These are phyloP conservation scores for Pichia sp. DNA, from an alignment of 1,139 yeast species.

Conservation along the genomic window DNA sequence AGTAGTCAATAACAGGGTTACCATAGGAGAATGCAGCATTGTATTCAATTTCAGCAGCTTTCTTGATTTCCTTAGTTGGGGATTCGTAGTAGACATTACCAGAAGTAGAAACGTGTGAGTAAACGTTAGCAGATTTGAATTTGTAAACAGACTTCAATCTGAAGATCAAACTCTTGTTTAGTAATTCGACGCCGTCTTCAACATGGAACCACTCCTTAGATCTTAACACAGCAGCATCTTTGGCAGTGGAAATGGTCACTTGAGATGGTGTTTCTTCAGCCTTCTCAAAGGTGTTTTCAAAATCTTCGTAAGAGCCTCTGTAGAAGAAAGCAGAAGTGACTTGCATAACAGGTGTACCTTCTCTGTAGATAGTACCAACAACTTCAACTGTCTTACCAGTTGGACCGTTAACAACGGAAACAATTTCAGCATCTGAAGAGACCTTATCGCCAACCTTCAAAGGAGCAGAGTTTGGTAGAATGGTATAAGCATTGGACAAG, in stretches of 20 bases:
- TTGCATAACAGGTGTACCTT: slow-evolving; percentile 79
- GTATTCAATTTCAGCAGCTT: slow-evolving; percentile 83
- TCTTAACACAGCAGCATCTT: slow-evolving; percentile 88
- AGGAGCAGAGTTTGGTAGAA: slow-evolving; percentile 90
- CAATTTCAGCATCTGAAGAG: slow-evolving; percentile 75
- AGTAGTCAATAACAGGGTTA: slow-evolving; percentile 94
- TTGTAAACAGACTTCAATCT: slow-evolving; percentile 82
- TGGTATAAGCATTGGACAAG: slow-evolving; percentile 88
- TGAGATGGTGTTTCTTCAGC: slow-evolving; percentile 84
- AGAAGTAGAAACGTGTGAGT: slow-evolving; percentile 72
- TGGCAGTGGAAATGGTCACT: slow-evolving; percentile 64
- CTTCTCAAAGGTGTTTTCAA: slow-evolving; percentile 88
- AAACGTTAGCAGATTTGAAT: slow-evolving; percentile 72
- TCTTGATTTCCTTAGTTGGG: slow-evolving; percentile 87
- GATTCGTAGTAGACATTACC: slow-evolving; percentile 87
- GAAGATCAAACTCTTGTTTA: slow-evolving; percentile 79
- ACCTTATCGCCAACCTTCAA: slow-evolving; percentile 86
- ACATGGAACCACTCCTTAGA: slow-evolving; percentile 98
- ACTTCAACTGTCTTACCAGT: slow-evolving; percentile 97
- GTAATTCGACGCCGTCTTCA: slow-evolving; percentile 64
- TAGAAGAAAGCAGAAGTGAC: slow-evolving; percentile 93
- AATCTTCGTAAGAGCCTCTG: slow-evolving; percentile 88
- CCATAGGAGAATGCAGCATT: slow-evolving; percentile 93
- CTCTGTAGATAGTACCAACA: slow-evolving; percentile 81
- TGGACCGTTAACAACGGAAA: slow-evolving; percentile 84